Percentiles rank a stretch among this genome's conserved stretches.
These are phyloP conservation scores for Penicillium taxi DNA, from an alignment of 495 filamentous ascomycete genomes.

Conservation along the genomic window DNA sequence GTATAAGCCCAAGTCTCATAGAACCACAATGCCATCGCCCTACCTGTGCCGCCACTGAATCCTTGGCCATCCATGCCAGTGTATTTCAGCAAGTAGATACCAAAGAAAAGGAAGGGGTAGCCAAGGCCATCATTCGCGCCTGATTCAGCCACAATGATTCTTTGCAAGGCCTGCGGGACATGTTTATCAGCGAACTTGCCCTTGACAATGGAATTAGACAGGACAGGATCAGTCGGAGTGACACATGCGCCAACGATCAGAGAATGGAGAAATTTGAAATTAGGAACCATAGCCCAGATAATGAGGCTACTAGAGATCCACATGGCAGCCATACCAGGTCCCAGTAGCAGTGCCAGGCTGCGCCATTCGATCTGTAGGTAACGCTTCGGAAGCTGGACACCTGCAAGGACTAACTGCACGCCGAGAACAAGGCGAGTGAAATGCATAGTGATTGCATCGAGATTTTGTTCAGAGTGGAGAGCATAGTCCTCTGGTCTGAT, in stretches of 20 bases:
- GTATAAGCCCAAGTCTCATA: slow-evolving; percentile 81
- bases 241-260: slow-evolving; percentile 76
- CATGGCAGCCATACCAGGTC: slow-evolving; percentile 82
- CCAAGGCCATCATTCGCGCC: slow-evolving; percentile 93
- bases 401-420: slow-evolving; percentile 83
- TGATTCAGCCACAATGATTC: slow-evolving; percentile 83
- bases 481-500: slow-evolving; percentile 73
- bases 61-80: slow-evolving; percentile 49
- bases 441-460: slow-evolving; percentile 62
- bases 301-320: slow-evolving; percentile 77
- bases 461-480: slow-evolving; percentile 47
- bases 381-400: slow-evolving; percentile 82
- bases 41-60: slow-evolving; percentile 48
- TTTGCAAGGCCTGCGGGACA: slow-evolving; percentile 71
- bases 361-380: slow-evolving; percentile 79
- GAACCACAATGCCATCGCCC: slow-evolving; percentile 77
- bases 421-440: slow-evolving; percentile 86
- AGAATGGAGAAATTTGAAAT: slow-evolving; percentile 66
- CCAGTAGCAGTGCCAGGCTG: slow-evolving; percentile 64
- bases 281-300: slow-evolving; percentile 70
- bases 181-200: slow-evolving; percentile 90
- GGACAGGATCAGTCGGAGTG: slow-evolving; percentile 84
- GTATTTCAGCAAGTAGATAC: slow-evolving; percentile 77
- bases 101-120: slow-evolving; percentile 82
- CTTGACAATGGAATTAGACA: slow-evolving; percentile 87